phyloP scores from a whole-genome alignment of 257 asterid species.

The Cruciata laevipes region DNA sequence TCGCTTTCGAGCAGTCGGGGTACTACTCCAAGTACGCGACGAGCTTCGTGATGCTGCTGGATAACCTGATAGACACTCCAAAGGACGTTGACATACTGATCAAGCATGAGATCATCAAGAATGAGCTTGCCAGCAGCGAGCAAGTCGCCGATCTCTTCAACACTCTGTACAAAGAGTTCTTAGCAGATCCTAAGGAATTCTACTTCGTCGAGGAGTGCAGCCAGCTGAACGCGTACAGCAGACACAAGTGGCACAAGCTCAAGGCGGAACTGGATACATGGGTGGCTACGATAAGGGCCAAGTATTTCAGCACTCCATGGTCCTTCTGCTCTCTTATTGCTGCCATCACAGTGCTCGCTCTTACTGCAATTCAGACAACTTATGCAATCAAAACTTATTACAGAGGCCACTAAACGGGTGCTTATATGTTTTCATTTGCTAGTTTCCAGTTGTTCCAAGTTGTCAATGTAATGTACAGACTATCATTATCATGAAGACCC shows the following conservation, averaged over 20 bases:
- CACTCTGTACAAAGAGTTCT: conserved; percentile 23
- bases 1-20: conserved; percentile 26
- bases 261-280: neutral
- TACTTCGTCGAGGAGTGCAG: conserved; percentile 17
- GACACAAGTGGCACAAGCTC: conserved; percentile 10
- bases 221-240: conserved; percentile 19
- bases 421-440: too few relatives aligned
- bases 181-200: conserved; percentile 15
- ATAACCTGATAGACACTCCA: conserved; percentile 23
- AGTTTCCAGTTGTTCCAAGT: too few relatives aligned
- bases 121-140: conserved; percentile 14
- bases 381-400: conserved; percentile 2
- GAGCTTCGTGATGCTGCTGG: conserved; percentile 27
- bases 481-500: too few relatives aligned
- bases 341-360: conserved; percentile 6
- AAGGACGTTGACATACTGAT: conserved; percentile 23
- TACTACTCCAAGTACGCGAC: conserved; percentile 17
- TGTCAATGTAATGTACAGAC: too few relatives aligned
- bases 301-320: conserved; percentile 20
- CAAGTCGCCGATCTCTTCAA: conserved; percentile 24
- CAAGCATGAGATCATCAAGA: conserved; percentile 1
- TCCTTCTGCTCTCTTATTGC: conserved; percentile 12
- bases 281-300: conserved; percentile 7
- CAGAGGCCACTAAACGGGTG: too few relatives aligned
- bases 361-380: conserved; percentile 10